Evolutionary conservation across 176 grass and related monocot genomes (phyloP), one percentile per base, ranked within the genome.

Genomic region (Aegilops bicornis): DNA sequence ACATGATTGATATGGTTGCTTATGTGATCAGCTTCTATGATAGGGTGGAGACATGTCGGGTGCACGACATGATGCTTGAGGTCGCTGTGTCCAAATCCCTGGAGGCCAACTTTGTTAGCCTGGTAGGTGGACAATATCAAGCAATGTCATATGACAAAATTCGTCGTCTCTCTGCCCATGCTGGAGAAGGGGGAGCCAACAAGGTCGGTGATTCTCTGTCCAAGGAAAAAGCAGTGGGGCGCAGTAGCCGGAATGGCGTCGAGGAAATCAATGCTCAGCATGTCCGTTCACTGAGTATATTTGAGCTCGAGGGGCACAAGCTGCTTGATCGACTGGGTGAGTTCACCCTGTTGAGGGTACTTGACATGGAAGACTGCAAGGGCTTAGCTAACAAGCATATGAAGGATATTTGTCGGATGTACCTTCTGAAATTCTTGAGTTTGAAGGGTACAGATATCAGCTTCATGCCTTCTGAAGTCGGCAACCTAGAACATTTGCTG

Each of bases 31-130:
- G 4, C 7, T 0, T 0, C 7, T 1, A 69, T 5, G 43, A 20
- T 3, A 16, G 6, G 1, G 11, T 4, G 2, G 17, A 82, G 27
- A 12, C 12, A 0, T 75, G 69, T 6, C 24, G 6, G 7, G 36
- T 84, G 11, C 82, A 76, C 0, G 83, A 76, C 4, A 77, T 66
- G 60, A 23, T 77, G 58, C 72, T 77, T 19, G 72, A 85, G 20
- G 27, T 85, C 4, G 8, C 35, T 27, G 48, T 72, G 19, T 62
- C 77, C 7, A 72, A 33, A 4, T 80, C 36, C 12, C 0, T 80
- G 0, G 76, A 86, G 19, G 23, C 19, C 0, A 80, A 86, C 66
- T 86, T 86, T 25, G 66, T 62, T 12, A 63, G 65, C 66, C 8
- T 86, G 0, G 1, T 60, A 7, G 84, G 84, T 4, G 48, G 48